These are phyloP conservation scores for Chytriomyces sp. DNA, from an alignment of 192 early-diverging fungal species.

Conservation along the genomic window DNA sequence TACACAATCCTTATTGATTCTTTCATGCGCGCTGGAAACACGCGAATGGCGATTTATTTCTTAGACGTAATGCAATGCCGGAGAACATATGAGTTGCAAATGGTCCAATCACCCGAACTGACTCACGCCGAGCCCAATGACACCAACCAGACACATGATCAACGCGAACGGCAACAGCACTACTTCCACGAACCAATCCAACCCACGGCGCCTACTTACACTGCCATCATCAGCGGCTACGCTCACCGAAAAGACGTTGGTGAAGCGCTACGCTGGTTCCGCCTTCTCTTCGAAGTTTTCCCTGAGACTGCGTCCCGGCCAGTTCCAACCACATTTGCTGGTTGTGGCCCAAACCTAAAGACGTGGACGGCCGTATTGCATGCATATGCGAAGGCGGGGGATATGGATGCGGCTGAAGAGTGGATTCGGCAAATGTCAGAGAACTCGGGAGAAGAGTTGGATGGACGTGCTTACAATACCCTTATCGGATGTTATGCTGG, in stretches of 20 bases:
- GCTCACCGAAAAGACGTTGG: slow-evolving; percentile 13
- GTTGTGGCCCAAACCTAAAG: slow-evolving; percentile 14
- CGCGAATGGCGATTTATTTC: slow-evolving; percentile 12
- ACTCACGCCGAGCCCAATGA: neutral
- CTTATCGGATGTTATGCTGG: slow-evolving; percentile 20
- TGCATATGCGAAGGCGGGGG: slow-evolving; percentile 5
- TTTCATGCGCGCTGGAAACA: slow-evolving; percentile 9
- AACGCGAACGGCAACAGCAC: neutral
- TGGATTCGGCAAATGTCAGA: slow-evolving; percentile 10
- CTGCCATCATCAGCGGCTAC: slow-evolving; percentile 26
- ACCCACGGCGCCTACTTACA: slow-evolving; percentile 16
- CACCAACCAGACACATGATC: neutral
- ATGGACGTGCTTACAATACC: slow-evolving; percentile 21
- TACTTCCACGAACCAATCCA: neutral
- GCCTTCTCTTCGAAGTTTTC: neutral
- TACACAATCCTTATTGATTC: slow-evolving; percentile 27
- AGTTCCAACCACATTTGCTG: neutral
- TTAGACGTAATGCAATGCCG: slow-evolving; percentile 15
- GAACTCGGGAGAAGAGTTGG: neutral
- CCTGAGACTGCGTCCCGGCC: neutral
- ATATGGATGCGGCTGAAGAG: slow-evolving; percentile 19
- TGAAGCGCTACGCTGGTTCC: slow-evolving; percentile 28
- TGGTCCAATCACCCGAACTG: neutral
- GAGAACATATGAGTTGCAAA: neutral
- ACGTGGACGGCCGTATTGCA: slow-evolving; percentile 22